A percentile compares a stretch with the other conserved stretches of the same genome.
Conservation (phyloP, 2,329 filamentous ascomycete species). For the Colletotrichum higginsianum region DNA sequence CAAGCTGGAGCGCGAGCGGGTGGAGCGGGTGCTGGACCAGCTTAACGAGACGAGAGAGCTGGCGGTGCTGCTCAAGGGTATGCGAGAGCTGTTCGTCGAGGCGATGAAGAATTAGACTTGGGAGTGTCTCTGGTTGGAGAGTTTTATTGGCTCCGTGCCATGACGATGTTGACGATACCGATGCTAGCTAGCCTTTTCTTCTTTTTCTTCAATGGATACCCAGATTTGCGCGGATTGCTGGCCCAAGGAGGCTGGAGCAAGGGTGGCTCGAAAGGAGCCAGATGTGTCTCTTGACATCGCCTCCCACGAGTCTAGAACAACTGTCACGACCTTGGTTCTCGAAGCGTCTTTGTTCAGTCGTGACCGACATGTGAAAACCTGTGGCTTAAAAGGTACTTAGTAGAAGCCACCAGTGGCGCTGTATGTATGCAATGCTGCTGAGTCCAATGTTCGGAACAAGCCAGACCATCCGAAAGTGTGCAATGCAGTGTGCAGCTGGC, state of each 20-base stretch:
- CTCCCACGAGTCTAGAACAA: slow-evolving; percentile 7
- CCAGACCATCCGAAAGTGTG: background rate
- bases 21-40: slow-evolving; percentile 82
- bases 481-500: background rate
- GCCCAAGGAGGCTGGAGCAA: background rate
- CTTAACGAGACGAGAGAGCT: slow-evolving; percentile 87
- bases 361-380: slow-evolving; percentile 9
- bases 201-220: slow-evolving; percentile 37
- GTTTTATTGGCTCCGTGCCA: background rate
- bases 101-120: slow-evolving; percentile 64
- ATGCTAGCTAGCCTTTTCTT: slow-evolving; percentile 1
- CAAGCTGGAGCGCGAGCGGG: slow-evolving; percentile 83
- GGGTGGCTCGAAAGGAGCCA: background rate
- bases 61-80: slow-evolving; percentile 81
- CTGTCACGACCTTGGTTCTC: slow-evolving; percentile 5
- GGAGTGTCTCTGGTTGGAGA: background rate
- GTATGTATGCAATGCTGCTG: background rate
- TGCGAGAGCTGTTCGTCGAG: slow-evolving; percentile 84
- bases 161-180: slow-evolving; percentile 35
- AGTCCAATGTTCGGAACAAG: background rate
- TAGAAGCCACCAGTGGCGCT: background rate
- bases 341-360: background rate
- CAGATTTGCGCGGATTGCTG: slow-evolving; percentile 9
- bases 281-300: background rate
- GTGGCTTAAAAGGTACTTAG: background rate